Evolutionary conservation across 345 rosid species (phyloP).

Genomic region (Hibiscus syriacus): DNA sequence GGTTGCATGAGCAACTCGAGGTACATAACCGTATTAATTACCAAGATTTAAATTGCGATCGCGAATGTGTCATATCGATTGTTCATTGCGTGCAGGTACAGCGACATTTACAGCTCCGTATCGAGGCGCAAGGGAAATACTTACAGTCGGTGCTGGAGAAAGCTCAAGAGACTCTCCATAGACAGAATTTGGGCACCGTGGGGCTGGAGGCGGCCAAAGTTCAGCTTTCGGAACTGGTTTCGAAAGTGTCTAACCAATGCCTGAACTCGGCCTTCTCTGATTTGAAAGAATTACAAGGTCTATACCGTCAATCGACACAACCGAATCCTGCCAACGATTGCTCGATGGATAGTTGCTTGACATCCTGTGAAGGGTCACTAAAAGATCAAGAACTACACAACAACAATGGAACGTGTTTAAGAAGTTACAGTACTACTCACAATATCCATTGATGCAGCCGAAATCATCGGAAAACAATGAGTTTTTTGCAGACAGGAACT

Average conservation of each 20-base stretch:
- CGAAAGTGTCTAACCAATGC: slow-evolving; percentile 62
- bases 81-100: slow-evolving; percentile 56
- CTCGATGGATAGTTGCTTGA: slow-evolving; percentile 78
- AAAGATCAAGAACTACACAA: slow-evolving; percentile 55
- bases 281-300: slow-evolving; percentile 50
- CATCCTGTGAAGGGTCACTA: slow-evolving; percentile 68
- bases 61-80: background rate
- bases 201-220: slow-evolving; percentile 89
- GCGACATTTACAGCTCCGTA: slow-evolving; percentile 77
- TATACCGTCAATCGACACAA: slow-evolving; percentile 40
- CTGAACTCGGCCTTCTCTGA: slow-evolving; percentile 59
- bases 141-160: slow-evolving; percentile 83
- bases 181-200: slow-evolving; percentile 56
- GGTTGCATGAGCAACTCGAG: slow-evolving; percentile 94
- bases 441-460: slow-evolving; percentile 1
- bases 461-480: no score
- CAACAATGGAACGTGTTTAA: slow-evolving; percentile 39
- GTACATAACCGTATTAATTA: slow-evolving; percentile 24
- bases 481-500: slow-evolving; percentile 36
- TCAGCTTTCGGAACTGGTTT: slow-evolving; percentile 74
- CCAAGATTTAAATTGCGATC: background rate
- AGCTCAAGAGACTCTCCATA: slow-evolving; percentile 83
- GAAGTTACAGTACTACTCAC: slow-evolving; percentile 33
- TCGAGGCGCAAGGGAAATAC: slow-evolving; percentile 95
- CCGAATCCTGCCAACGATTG: slow-evolving; percentile 58